phyloP scores from a whole-genome alignment of 768 basidiomycete species.

The Pleurotus pulmonarius region DNA sequence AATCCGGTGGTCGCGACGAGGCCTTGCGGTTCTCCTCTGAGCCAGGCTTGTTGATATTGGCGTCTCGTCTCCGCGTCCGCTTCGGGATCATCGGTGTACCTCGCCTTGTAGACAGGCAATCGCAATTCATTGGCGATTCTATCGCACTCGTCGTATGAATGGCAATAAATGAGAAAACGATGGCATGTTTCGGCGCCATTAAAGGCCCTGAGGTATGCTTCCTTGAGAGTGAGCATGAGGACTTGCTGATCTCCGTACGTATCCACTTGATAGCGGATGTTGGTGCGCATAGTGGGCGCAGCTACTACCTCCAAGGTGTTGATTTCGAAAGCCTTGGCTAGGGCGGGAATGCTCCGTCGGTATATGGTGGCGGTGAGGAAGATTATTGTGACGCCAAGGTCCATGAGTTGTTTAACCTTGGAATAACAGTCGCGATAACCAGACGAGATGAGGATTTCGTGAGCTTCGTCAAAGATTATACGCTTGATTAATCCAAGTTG shows the following conservation, averaged over 20 bases:
- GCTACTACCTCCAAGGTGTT: not conserved
- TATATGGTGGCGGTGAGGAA: slow-evolving; percentile 8
- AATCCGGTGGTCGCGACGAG: slow-evolving; percentile 6
- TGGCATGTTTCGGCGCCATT: not conserved
- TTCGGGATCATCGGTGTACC: not conserved
- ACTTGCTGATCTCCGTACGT: not conserved
- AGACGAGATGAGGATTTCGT: not conserved
- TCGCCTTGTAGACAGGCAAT: slow-evolving; percentile 2
- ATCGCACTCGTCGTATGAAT: not conserved
- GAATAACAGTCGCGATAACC: slow-evolving; percentile 3
- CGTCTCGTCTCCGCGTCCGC: too few relatives aligned
- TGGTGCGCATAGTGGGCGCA: slow-evolving; percentile 5
- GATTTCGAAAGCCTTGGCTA: not conserved
- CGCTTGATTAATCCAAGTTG: not conserved
- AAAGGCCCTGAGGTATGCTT: not conserved
- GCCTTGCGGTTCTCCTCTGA: not conserved
- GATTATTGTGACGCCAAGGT: not conserved
- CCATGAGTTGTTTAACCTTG: not conserved
- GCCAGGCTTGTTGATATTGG: not conserved
- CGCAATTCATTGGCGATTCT: not conserved
- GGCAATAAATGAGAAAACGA: slow-evolving; percentile 7
- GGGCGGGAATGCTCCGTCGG: not conserved
- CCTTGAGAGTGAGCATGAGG: not conserved
- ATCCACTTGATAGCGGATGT: not conserved
- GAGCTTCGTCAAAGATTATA: slow-evolving; percentile 7